Conservation (phyloP, 2,329 filamentous ascomycete genomes). For the Sarocladium oryzae region DNA sequence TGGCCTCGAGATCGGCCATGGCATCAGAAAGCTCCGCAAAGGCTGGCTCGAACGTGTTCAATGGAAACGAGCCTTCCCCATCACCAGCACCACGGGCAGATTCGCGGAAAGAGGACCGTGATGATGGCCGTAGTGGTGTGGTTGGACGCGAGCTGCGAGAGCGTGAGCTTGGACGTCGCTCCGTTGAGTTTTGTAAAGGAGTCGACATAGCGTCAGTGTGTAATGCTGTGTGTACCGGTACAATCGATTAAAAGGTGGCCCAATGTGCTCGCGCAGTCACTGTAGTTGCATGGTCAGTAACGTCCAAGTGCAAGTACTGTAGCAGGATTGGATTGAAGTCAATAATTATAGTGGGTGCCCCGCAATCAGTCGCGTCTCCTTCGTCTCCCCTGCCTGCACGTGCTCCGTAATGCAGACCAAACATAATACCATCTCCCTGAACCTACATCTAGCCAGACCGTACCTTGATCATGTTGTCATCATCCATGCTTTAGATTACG, state of each 20-base stretch:
- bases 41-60: conserved; percentile 78
- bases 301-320: too few relatives aligned
- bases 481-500: too few relatives aligned
- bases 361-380: background rate
- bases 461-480: too few relatives aligned
- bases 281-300: too few relatives aligned
- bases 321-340: too few relatives aligned
- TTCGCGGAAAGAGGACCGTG: conserved; percentile 80
- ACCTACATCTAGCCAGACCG: too few relatives aligned
- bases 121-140: conserved; percentile 84
- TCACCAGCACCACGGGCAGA: conserved; percentile 53
- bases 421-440: too few relatives aligned
- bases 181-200: conserved; percentile 19
- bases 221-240: background rate
- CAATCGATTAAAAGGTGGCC: too few relatives aligned
- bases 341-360: conserved; percentile 1
- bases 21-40: conserved; percentile 92
- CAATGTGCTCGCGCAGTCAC: too few relatives aligned
- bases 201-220: conserved; percentile 19
- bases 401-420: background rate
- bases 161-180: conserved; percentile 51
- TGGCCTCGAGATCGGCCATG: conserved; percentile 92
- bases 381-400: background rate
- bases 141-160: conserved; percentile 70
- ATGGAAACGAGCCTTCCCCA: conserved; percentile 54